Evolutionary conservation across 2,329 filamentous ascomycete species (phyloP).

Genomic region (Huntiella decipiens): DNA sequence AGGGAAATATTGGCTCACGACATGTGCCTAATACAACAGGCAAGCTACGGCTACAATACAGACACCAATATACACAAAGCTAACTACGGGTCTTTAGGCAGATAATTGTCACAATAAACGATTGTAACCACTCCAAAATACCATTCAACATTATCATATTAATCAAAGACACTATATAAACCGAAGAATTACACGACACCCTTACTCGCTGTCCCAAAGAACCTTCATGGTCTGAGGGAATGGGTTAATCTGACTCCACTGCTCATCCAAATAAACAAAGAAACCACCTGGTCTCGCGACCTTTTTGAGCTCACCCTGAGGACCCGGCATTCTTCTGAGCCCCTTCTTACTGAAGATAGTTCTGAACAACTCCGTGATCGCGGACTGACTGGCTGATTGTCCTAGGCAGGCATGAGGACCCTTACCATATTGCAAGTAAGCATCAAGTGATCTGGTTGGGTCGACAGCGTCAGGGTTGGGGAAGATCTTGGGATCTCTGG

Average conservation of each 20-base stretch:
- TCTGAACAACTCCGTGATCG: constrained; percentile 49
- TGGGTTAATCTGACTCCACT: constrained; percentile 33
- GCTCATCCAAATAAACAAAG: constrained; percentile 44
- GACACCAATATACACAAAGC: too few species aligned
- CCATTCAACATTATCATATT: too few species aligned
- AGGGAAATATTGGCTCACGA: too few species aligned
- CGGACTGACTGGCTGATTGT: constrained; percentile 37
- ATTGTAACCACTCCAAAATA: too few species aligned
- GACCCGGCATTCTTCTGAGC: constrained; percentile 40
- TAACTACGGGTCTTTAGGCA: too few species aligned
- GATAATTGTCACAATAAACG: too few species aligned
- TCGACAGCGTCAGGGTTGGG: constrained; percentile 41
- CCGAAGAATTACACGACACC: too few species aligned
- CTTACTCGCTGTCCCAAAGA: constrained; percentile 25
- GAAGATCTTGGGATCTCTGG: constrained; percentile 38
- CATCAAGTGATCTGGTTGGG: constrained; percentile 41
- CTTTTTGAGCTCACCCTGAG: constrained; percentile 50
- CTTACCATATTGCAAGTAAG: constrained; percentile 45
- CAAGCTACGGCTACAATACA: too few species aligned
- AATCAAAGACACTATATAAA: too few species aligned
- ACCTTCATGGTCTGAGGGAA: constrained; percentile 36
- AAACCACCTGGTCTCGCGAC: constrained; percentile 34
- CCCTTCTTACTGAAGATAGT: constrained; percentile 42
- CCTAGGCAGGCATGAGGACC: constrained; percentile 47
- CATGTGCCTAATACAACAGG: too few species aligned